These are phyloP conservation scores for Leishmania gerbilli DNA, from an alignment of 208 protist species.

Conservation along the genomic window DNA sequence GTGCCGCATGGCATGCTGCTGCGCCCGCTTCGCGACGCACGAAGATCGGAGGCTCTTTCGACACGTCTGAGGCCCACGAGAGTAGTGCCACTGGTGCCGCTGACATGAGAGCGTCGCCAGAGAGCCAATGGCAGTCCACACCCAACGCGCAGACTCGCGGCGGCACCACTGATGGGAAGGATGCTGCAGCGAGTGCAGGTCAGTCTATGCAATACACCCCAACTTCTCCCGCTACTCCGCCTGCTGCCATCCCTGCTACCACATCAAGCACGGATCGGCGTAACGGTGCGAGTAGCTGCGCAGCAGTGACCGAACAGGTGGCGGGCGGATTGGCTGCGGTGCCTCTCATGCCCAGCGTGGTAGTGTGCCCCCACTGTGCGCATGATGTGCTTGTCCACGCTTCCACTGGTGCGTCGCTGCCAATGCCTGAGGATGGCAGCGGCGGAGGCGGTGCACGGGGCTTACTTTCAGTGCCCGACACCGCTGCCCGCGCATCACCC, in stretches of 20 bases:
- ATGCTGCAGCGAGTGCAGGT: background rate
- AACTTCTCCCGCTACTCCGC: background rate
- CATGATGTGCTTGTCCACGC: background rate
- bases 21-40: background rate
- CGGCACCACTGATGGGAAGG: background rate
- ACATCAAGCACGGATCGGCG: background rate
- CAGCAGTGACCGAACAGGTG: background rate
- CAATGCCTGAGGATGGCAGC: background rate
- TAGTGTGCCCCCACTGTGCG: conserved; percentile 19
- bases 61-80: background rate
- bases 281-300: too few species aligned
- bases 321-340: background rate
- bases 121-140: background rate
- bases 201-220: background rate
- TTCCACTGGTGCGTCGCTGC: background rate
- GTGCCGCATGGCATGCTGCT: background rate
- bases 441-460: too few species aligned
- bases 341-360: background rate
- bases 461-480: background rate
- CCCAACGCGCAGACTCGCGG: background rate
- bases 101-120: background rate
- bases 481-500: background rate
- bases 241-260: background rate
- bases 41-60: background rate
- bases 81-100: background rate